phyloP scores from a whole-genome alignment of 345 rosid genomes.

The Gossypium australe region DNA sequence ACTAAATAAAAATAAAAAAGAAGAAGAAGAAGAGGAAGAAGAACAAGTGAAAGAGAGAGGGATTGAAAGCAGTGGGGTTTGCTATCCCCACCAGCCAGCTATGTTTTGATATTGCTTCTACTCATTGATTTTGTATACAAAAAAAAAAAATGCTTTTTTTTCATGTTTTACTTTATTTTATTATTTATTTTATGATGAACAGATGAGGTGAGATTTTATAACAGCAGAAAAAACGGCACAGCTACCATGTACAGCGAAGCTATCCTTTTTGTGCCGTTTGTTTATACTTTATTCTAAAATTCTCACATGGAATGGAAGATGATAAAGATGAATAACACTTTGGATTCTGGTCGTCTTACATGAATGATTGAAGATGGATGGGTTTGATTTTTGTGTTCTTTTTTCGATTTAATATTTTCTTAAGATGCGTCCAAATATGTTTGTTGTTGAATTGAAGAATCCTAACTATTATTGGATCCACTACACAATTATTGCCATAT shows the following conservation, averaged over 20 bases:
- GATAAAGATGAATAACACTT: background rate
- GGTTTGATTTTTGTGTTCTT: background rate
- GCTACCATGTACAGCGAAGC: slow-evolving; percentile 6
- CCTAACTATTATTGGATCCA: too few relatives aligned
- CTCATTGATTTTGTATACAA: background rate
- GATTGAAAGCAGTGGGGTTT: slow-evolving; percentile 36
- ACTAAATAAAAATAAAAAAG: background rate
- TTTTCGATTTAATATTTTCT: background rate
- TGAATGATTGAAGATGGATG: background rate
- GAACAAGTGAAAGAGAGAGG: background rate
- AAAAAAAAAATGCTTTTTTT: background rate
- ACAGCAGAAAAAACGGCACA: slow-evolving; percentile 2
- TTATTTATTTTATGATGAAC: background rate
- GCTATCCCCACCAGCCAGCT: slow-evolving; percentile 52
- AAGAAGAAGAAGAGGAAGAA: background rate
- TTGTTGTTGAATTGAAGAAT: too few relatives aligned
- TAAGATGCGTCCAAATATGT: too few relatives aligned
- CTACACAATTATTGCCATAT: too few relatives aligned
- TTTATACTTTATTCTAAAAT: too few relatives aligned
- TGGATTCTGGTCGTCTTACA: background rate
- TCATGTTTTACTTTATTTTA: background rate
- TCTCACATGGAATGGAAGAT: background rate
- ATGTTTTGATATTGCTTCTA: slow-evolving; percentile 40
- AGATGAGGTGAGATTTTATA: background rate
- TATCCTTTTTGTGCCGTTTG: too few relatives aligned